These are phyloP conservation scores for Hylodesmum podocarpum DNA, from an alignment of 306 rosid species.

Conservation along the genomic window DNA sequence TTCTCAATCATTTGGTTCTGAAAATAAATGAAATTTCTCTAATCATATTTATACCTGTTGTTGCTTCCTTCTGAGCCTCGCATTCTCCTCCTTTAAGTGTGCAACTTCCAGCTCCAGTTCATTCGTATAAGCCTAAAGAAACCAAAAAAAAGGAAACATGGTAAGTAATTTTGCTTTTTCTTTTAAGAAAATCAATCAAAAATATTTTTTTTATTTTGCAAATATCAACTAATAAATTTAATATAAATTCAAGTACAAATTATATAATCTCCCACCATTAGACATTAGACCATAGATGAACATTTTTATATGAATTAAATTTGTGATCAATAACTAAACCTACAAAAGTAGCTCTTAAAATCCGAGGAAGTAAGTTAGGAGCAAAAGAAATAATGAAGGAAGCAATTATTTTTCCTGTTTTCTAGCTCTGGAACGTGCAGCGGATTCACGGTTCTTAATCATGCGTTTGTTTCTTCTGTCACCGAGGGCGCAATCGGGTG, in stretches of 20 bases:
- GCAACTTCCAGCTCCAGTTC: slow-evolving; percentile 70
- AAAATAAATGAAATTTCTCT: neutral
- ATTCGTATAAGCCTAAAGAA: slow-evolving; percentile 75
- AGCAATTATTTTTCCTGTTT: slow-evolving; percentile 64
- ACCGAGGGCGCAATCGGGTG: slow-evolving; percentile 12
- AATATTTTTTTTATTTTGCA: too few relatives aligned
- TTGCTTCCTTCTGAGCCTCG: slow-evolving; percentile 60
- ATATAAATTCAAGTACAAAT: too few relatives aligned
- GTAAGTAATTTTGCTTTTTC: neutral
- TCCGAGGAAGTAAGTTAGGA: too few relatives aligned
- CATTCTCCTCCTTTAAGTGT: slow-evolving; percentile 61
- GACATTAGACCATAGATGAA: too few relatives aligned
- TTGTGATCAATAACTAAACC: too few relatives aligned
- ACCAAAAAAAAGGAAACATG: neutral
- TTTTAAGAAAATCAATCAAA: too few relatives aligned
- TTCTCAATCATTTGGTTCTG: neutral
- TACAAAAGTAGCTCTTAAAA: too few relatives aligned
- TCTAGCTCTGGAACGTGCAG: slow-evolving; percentile 91
- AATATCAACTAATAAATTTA: too few relatives aligned
- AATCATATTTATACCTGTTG: slow-evolving; percentile 46
- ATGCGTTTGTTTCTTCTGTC: slow-evolving; percentile 66
- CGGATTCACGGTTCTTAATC: slow-evolving; percentile 95
- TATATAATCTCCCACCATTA: too few relatives aligned
- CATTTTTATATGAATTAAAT: too few relatives aligned
- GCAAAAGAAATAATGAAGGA: neutral